Percentiles rank a stretch among this genome's conserved stretches.
phyloP scores from a whole-genome alignment of 352 stramenopile genomes.

The Phytopythium kandeliae region DNA sequence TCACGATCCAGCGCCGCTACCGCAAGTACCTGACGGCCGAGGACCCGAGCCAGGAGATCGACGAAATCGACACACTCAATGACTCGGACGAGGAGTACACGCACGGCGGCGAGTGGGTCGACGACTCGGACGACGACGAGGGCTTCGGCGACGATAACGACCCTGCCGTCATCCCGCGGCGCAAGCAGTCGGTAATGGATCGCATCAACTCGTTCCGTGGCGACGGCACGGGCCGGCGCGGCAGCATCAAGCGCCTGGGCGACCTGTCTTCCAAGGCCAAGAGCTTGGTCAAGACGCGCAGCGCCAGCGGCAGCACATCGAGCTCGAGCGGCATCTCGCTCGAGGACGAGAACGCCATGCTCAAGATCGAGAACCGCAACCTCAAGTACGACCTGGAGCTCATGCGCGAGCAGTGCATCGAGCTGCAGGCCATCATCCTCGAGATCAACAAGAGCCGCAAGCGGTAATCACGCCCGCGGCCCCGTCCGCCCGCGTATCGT shows the following conservation, averaged over 20 bases:
- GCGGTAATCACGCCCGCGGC: conserved; percentile 28
- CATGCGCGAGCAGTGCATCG: conserved; percentile 86
- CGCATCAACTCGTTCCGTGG: conserved; percentile 61
- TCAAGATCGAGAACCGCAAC: conserved; percentile 86
- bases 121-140: conserved; percentile 48
- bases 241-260: conserved; percentile 66
- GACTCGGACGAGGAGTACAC: conserved; percentile 32
- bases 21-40: conserved; percentile 38
- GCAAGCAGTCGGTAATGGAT: conserved; percentile 46
- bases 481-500: background rate
- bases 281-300: conserved; percentile 62
- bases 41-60: conserved; percentile 14
- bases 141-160: conserved; percentile 37
- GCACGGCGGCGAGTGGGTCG: conserved; percentile 38
- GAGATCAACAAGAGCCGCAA: conserved; percentile 89
- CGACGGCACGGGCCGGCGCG: conserved; percentile 31
- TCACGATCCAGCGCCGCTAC: conserved; percentile 72
- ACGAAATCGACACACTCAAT: conserved; percentile 13
- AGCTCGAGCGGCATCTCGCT: conserved; percentile 64
- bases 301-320: conserved; percentile 55
- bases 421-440: conserved; percentile 83
- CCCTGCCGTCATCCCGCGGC: conserved; percentile 10
- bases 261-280: conserved; percentile 65
- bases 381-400: conserved; percentile 85
- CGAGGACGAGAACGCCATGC: conserved; percentile 84